These are phyloP conservation scores for Myxozyma melibiosi DNA, from an alignment of 805 yeast genomes.

Conservation along the genomic window DNA sequence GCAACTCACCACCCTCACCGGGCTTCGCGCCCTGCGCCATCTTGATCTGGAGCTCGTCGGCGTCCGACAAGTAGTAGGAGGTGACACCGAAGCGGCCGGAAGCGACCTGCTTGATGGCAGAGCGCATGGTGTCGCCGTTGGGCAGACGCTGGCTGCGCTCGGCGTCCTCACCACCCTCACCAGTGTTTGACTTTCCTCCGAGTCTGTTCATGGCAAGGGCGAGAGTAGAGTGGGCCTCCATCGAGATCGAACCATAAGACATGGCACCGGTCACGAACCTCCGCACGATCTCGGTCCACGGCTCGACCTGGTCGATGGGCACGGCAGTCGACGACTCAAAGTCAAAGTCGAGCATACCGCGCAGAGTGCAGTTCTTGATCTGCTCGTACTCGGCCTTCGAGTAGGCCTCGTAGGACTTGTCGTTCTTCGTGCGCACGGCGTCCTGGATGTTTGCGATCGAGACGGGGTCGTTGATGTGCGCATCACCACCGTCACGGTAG, in stretches of 20 bases:
- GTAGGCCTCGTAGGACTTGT: constrained; percentile 86
- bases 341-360: constrained; percentile 93
- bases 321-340: constrained; percentile 69
- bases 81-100: constrained; percentile 99
- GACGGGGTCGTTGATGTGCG: constrained; percentile 90
- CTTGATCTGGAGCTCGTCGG: constrained; percentile 96
- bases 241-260: constrained; percentile 98
- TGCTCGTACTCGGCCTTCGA: constrained; percentile 90
- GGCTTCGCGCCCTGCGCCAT: constrained; percentile 99
- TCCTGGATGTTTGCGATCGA: constrained; percentile 96
- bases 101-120: constrained; percentile 98
- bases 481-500: constrained; percentile 98
- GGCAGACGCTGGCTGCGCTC: constrained; percentile 78
- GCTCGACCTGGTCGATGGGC: constrained; percentile 97
- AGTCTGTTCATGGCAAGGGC: constrained; percentile 98
- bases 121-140: constrained; percentile 97
- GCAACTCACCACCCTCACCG: constrained; percentile 99
- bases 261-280: constrained; percentile 99
- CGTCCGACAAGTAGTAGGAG: constrained; percentile 88
- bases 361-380: constrained; percentile 84
- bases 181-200: constrained; percentile 97
- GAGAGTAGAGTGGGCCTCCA: constrained; percentile 96
- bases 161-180: constrained; percentile 99
- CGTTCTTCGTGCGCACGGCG: constrained; percentile 97
- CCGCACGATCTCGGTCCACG: constrained; percentile 98